Percentiles rank a stretch among this genome's conserved stretches.
Evolutionary conservation across 805 yeast genomes (phyloP).

Genomic region (Candida parachauliodes): DNA sequence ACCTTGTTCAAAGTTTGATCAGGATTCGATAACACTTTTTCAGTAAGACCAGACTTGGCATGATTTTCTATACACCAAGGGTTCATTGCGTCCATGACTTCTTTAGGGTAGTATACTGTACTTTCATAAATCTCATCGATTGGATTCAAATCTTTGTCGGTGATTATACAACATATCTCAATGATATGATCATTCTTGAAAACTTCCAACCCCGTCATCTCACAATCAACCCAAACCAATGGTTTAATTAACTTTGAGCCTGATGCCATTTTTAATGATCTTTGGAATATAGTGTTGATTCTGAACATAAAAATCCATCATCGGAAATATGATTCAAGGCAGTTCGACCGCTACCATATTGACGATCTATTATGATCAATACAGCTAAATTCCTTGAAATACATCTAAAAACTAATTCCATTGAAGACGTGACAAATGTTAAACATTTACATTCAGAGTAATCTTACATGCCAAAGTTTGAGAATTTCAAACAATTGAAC

Average conservation of each 20-base stretch:
- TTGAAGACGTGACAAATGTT: no score
- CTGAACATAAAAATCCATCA: no score
- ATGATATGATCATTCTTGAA: constrained; percentile 70
- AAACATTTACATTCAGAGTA: no score
- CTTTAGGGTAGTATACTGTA: constrained; percentile 66
- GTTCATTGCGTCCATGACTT: constrained; percentile 66
- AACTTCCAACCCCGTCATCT: constrained; percentile 95
- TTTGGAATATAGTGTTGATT: constrained; percentile 38
- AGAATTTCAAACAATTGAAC: no score
- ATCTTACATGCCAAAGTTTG: no score
- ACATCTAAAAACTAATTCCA: no score
- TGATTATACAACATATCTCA: constrained; percentile 86
- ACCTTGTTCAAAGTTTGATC: constrained; percentile 56
- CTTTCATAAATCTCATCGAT: constrained; percentile 80
- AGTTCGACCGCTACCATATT: no score
- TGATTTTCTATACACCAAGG: constrained; percentile 89
- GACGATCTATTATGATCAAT: no score
- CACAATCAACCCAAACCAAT: constrained; percentile 96
- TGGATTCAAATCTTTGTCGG: constrained; percentile 75
- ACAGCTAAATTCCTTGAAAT: no score
- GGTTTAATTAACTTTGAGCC: constrained; percentile 20
- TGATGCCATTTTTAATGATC: no score
- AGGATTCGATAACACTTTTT: constrained; percentile 57
- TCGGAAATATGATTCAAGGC: no score
- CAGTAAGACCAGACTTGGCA: constrained; percentile 69